Evolutionary conservation across 495 filamentous ascomycete genomes (phyloP), one percentile per base, ranked within the genome.

Genomic region (Lasiosphaeria miniovina): DNA sequence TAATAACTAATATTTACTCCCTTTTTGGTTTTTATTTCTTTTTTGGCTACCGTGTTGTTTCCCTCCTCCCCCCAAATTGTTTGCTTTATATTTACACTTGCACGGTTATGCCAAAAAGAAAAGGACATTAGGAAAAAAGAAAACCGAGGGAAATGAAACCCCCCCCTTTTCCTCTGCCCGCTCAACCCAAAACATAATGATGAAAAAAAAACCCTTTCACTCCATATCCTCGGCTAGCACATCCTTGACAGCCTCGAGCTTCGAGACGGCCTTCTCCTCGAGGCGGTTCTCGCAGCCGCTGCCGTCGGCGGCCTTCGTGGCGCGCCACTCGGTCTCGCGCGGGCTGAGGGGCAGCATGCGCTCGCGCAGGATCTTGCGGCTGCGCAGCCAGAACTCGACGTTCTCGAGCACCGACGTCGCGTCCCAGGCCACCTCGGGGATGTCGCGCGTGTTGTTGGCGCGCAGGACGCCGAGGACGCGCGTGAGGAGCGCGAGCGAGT

Each of bases 391-490:
- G 54, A 83, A 86, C 59, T 93, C 88, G 45, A 92, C 84, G 65
- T 92, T 89, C 68, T 94, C 91, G 65, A 86, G 83, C 57, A 91
- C 80, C 32, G 79, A 76, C 10, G 71, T 76, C 45, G 78, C 77
- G 64, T 95, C 89, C 88, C 89, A 96, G 62, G 82, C 48, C 45
- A 95, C 77, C 36, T 82, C 78, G 49, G 81, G 80, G 11, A 96
- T 84, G 8, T 84, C 79, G 35, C 87, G 81, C 35, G 80, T 72
- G 36, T 86, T 87, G 8, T 82, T 82, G 40, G 80, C 73, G 6
- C 90, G 79, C 66, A 86, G 80, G 4, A 76, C 79, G 4, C 77
- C 77, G 0, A 96, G 74, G 11, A 93, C 86, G 36, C 80, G 77
- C 1, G 81, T 82, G 57, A 96, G 80, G 36, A 96, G 79, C 10